Evolutionary conservation across 2,329 filamentous ascomycete species (phyloP).

Genomic region (Fusarium verticillioides): DNA sequence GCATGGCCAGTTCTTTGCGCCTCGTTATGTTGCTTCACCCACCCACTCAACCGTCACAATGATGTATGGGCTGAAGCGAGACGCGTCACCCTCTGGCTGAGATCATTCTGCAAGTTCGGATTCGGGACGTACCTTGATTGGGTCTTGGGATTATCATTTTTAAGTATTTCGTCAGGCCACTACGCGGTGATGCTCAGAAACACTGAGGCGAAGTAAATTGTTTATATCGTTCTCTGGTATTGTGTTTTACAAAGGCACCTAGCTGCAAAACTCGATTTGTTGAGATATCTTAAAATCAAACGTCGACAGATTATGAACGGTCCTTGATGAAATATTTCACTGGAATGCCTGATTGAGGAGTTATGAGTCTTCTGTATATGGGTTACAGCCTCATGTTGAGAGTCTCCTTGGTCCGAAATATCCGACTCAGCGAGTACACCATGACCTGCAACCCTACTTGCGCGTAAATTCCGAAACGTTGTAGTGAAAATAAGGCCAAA

Average conservation of each 20-base stretch:
- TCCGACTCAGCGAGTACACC: background rate
- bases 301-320: too few species aligned
- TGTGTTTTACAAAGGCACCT: too few species aligned
- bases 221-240: background rate
- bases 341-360: background rate
- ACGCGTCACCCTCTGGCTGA: background rate
- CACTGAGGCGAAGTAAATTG: too few species aligned
- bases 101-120: too few species aligned
- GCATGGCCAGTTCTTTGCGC: background rate
- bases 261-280: too few species aligned
- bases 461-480: too few species aligned
- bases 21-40: background rate
- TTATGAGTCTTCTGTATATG: background rate
- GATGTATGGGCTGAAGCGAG: background rate
- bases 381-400: background rate
- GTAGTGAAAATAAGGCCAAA: accelerated
- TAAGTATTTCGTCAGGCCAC: background rate
- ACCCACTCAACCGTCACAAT: background rate
- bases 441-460: background rate
- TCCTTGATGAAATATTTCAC: too few species aligned
- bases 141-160: background rate
- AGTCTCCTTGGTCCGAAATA: background rate
- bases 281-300: too few species aligned
- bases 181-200: background rate
- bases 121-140: background rate